phyloP scores from a whole-genome alignment of 371 early-diverging fungal species.

The Mucor plumbeus region DNA sequence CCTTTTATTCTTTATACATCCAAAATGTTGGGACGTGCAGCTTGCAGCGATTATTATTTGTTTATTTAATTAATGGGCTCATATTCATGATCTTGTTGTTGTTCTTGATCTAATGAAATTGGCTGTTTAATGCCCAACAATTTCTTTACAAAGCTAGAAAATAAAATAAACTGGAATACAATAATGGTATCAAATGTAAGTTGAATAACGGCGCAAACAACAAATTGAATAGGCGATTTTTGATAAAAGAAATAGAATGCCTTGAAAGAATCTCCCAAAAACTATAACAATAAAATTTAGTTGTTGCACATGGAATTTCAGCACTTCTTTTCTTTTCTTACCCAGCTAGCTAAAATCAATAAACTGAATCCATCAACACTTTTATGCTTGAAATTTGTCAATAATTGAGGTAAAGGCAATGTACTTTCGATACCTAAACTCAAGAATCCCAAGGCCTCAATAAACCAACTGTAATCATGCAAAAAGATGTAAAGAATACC shows the following conservation, averaged over 20 bases:
- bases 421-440: conserved; percentile 66
- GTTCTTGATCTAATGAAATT: neutral
- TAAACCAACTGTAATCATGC: conserved; percentile 34
- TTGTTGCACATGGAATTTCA: neutral
- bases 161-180: conserved; percentile 59
- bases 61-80: conserved; percentile 7
- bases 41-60: neutral
- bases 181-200: conserved; percentile 64
- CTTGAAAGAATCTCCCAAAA: conserved; percentile 71
- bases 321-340: conserved; percentile 11
- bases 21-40: neutral
- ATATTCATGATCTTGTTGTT: neutral
- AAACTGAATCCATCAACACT: conserved; percentile 65
- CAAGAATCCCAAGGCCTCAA: conserved; percentile 47
- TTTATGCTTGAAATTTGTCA: conserved; percentile 54
- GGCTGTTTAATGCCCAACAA: conserved; percentile 18
- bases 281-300: conserved; percentile 29
- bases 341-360: conserved; percentile 52
- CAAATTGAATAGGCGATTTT: conserved; percentile 65
- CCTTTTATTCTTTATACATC: neutral
- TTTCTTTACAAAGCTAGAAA: conserved; percentile 43
- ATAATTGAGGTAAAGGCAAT: conserved; percentile 66
- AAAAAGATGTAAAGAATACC: conserved; percentile 44
- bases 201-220: conserved; percentile 67
- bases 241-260: conserved; percentile 63